Evolutionary conservation across 345 rosid species (phyloP).

Genomic region (Gossypium longicalyx): DNA sequence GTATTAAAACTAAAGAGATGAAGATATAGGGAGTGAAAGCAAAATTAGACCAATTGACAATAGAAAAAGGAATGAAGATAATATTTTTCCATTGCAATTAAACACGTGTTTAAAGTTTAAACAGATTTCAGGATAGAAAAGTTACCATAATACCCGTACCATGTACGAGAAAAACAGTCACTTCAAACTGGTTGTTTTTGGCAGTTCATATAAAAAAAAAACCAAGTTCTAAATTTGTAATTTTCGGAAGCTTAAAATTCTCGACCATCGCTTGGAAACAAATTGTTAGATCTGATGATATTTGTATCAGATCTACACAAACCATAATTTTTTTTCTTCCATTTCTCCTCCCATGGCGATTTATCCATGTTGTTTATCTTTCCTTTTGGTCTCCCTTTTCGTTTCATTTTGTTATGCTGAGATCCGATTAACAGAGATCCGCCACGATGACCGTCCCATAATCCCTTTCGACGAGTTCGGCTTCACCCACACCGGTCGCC

Average conservation of each 20-base stretch:
- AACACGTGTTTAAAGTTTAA: too few species aligned
- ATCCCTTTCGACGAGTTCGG: slow-evolving; percentile 89
- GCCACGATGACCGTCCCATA: slow-evolving; percentile 60
- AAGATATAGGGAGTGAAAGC: too few species aligned
- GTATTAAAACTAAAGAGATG: too few species aligned
- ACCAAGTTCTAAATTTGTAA: background rate
- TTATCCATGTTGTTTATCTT: slow-evolving; percentile 15
- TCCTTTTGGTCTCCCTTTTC: slow-evolving; percentile 19
- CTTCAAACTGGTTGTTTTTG: background rate
- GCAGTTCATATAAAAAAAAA: background rate
- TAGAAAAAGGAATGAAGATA: too few species aligned
- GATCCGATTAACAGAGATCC: slow-evolving; percentile 69
- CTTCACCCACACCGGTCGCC: slow-evolving; percentile 76
- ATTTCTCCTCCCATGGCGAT: slow-evolving; percentile 36
- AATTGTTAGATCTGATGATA: slow-evolving; percentile 3
- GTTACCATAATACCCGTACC: too few species aligned
- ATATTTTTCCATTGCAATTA: too few species aligned
- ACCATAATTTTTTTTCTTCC: background rate
- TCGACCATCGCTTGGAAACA: background rate
- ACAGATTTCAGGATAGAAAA: too few species aligned
- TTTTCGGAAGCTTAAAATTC: background rate
- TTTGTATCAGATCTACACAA: background rate
- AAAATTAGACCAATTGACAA: too few species aligned
- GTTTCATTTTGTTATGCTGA: slow-evolving; percentile 43
- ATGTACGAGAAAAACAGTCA: too few species aligned